These are phyloP conservation scores for Botryotinia convoluta DNA, from an alignment of 2,329 filamentous ascomycete species.

Conservation along the genomic window DNA sequence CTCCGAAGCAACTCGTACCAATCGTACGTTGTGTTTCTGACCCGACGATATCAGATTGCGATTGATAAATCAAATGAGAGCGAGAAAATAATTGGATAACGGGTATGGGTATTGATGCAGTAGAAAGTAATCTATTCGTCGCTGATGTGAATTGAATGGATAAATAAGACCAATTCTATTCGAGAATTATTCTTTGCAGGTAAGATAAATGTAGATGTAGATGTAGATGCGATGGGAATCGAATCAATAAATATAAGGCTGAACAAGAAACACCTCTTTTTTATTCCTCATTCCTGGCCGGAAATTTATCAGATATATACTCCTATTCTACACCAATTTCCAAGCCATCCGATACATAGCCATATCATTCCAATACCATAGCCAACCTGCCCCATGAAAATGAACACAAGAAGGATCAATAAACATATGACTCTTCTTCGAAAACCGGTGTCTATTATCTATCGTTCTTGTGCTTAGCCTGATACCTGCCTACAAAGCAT, in stretches of 20 bases:
- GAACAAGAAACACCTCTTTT: slow-evolving; percentile 5
- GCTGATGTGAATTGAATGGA: neutral
- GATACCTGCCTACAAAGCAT: neutral
- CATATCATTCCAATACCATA: neutral
- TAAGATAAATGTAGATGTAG: neutral
- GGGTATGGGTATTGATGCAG: neutral
- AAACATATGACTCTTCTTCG: slow-evolving; percentile 19
- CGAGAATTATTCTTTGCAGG: slow-evolving; percentile 4
- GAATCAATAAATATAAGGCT: slow-evolving; percentile 17
- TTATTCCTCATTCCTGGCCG: neutral
- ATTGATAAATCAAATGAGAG: slow-evolving; percentile 4
- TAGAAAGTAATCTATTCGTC: slow-evolving; percentile 4
- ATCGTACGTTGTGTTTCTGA: slow-evolving; percentile 9
- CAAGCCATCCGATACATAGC: slow-evolving; percentile 1
- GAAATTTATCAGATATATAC: slow-evolving; percentile 8
- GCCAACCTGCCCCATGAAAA: neutral
- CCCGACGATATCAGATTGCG: neutral
- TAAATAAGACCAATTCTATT: neutral
- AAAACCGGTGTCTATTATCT: neutral
- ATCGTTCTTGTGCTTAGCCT: neutral
- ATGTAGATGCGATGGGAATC: neutral
- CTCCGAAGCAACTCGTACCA: slow-evolving; percentile 11
- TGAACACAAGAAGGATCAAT: slow-evolving; percentile 20
- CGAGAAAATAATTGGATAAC: slow-evolving; percentile 3
- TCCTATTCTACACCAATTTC: neutral